Base-by-base conservation (phyloP, 176 grass and related monocot species). In the Themeda triandra region DNA sequence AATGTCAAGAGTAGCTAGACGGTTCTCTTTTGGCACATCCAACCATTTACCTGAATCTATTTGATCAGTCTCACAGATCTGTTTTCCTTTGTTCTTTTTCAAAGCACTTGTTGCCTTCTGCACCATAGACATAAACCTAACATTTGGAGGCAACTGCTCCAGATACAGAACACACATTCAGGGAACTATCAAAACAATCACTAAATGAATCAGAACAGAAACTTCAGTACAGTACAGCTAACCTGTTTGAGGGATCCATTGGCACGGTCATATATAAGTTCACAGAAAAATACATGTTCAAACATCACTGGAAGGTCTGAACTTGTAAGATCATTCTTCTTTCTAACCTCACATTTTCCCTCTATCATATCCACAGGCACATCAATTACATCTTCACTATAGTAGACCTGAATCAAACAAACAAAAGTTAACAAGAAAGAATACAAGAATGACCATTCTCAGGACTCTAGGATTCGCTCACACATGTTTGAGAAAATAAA, bases 241-340 rank as follows among this genome's bases (percentile, higher is more conserved):
- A 99, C 96, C 96, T 96, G 89, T 80, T 99, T 99, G 76, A 99
- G 93, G 66, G 96, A 84, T 87, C 96, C 96, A 76, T 77, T 99
- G 27, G 84, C 49, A 86, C 84, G 88, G 81, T 96, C 84, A 86
- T 99, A 99, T 48, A 86, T 84, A 99, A 91, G 90, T 65, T 96
- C 93, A 53, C 96, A 99, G 87, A 96, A 96, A 89, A 96, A 99
- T 89, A 94, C 75, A 78, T 99, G 88, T 79, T 96, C 96, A 87
- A 87, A 66, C 75, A 95, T 82, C 48, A 92, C 89, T 80, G 89
- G 93, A 85, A 94, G 64, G 45, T 88, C 79, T 69, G 90, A 87
- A 82, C 86, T 94, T 83, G 81, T 76, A 24, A 99, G 66, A 78
- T 96, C 93, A 7, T 46, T 87, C 79, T 86, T 99, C 84, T 94